phyloP scores from a whole-genome alignment of 768 basidiomycete genomes.

The Psilocybe tampanensis region DNA sequence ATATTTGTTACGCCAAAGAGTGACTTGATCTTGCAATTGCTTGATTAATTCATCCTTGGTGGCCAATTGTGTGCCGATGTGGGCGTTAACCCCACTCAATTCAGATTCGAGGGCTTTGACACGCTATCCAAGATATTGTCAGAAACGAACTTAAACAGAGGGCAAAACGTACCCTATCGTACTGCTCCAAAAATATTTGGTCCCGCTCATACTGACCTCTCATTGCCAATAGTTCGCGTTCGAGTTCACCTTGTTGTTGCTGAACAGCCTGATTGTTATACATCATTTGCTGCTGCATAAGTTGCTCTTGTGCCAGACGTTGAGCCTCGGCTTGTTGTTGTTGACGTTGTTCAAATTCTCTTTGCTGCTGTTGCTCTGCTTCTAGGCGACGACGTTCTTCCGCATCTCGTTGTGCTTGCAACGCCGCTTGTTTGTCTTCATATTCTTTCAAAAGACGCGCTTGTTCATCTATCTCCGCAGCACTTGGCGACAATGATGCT shows the following conservation, averaged over 20 bases:
- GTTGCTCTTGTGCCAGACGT: conserved; percentile 84
- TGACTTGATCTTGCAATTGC: conserved; percentile 96
- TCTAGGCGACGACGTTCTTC: conserved; percentile 85
- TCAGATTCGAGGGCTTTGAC: conserved; percentile 17
- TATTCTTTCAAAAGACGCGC: conserved; percentile 94
- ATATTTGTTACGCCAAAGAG: conserved; percentile 97
- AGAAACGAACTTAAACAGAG: not conserved
- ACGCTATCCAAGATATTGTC: conserved; percentile 1
- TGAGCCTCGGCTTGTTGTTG: conserved; percentile 86
- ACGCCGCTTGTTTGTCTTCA: conserved; percentile 90
- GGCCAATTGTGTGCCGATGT: conserved; percentile 81
- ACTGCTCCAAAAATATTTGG: conserved; percentile 96
- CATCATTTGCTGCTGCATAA: conserved; percentile 83
- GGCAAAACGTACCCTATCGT: conserved; percentile 77
- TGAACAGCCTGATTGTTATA: conserved; percentile 73
- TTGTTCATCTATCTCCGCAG: conserved; percentile 83
- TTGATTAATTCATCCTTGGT: conserved; percentile 96
- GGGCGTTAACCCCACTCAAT: conserved; percentile 75
- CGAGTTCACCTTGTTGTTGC: conserved; percentile 79
- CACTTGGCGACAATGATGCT: conserved; percentile 68
- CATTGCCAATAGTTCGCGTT: conserved; percentile 90
- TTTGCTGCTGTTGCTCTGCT: conserved; percentile 75
- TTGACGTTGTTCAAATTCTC: conserved; percentile 90
- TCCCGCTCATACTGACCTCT: conserved; percentile 97
- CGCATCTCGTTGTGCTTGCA: conserved; percentile 78